These are phyloP conservation scores for Colletotrichum cordylinicola DNA, from an alignment of 2,329 filamentous ascomycete species.

Conservation along the genomic window DNA sequence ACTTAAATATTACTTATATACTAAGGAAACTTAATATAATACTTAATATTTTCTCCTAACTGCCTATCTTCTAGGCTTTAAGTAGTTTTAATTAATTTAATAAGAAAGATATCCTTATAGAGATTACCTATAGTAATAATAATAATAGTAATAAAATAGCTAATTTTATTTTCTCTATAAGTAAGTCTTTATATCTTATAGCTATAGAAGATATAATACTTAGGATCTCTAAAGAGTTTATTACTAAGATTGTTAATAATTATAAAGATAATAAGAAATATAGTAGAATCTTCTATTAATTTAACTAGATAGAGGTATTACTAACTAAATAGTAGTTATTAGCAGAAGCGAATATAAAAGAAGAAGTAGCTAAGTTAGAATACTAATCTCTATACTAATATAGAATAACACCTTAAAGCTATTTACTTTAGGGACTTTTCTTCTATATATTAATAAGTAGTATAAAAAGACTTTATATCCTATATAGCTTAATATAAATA, in stretches of 20 bases:
- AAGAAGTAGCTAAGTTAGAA: neutral
- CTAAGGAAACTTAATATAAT: too few species aligned
- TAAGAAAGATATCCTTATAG: too few species aligned
- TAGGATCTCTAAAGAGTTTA: neutral
- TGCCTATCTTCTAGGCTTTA: neutral
- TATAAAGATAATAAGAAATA: neutral
- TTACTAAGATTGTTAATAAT: neutral
- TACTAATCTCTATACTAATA: neutral
- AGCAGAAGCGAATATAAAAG: neutral
- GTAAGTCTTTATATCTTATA: too few species aligned
- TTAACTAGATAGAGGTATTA: neutral
- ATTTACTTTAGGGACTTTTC: neutral
- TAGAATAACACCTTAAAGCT: too few species aligned
- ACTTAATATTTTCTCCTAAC: too few species aligned
- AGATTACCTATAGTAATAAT: too few species aligned
- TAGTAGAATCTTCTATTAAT: neutral
- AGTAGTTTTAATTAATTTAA: neutral
- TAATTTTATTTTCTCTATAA: neutral
- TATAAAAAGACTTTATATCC: neutral
- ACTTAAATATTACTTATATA: neutral
- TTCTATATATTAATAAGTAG: neutral
- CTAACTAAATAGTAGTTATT: neutral
- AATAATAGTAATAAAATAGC: neutral
- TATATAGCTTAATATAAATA: neutral
- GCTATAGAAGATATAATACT: neutral